These are phyloP conservation scores for Neurospora crassa DNA, from an alignment of 2,329 filamentous ascomycete species.

Conservation along the genomic window DNA sequence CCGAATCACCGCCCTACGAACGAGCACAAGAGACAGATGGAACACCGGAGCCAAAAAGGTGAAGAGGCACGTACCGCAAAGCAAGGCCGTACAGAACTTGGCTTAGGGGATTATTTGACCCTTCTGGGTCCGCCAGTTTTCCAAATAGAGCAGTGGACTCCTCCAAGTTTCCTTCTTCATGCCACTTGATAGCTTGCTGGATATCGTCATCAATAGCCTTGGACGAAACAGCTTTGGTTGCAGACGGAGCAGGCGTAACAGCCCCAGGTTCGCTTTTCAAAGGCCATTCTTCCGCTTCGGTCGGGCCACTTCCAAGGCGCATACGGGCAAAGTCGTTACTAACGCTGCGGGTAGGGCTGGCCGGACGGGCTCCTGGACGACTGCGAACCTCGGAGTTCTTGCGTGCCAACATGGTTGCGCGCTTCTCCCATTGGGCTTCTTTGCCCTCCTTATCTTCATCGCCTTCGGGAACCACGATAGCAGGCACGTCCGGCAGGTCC, in stretches of 20 bases:
- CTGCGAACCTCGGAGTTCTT: constrained; percentile 42
- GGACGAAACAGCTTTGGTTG: constrained; percentile 31
- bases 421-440: constrained; percentile 84
- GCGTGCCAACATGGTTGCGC: constrained; percentile 79
- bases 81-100: constrained; percentile 95
- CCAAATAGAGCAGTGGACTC: constrained; percentile 80
- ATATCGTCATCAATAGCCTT: constrained; percentile 60
- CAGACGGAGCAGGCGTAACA: constrained; percentile 11
- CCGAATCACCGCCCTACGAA: background rate
- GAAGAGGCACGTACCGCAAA: constrained; percentile 51
- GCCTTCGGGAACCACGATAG: constrained; percentile 42
- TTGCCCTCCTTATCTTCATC: constrained; percentile 36
- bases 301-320: constrained; percentile 14
- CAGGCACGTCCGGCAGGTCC: constrained; percentile 55
- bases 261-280: constrained; percentile 4
- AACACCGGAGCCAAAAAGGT: background rate
- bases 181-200: constrained; percentile 88
- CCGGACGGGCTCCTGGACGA: constrained; percentile 32
- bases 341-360: constrained; percentile 25
- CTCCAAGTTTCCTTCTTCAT: constrained; percentile 74
- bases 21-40: constrained; percentile 4
- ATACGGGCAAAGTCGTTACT: constrained; percentile 21
- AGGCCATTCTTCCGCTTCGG: constrained; percentile 3
- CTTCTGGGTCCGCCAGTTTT: constrained; percentile 69
- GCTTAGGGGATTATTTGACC: constrained; percentile 83